A percentile compares a stretch with the other conserved stretches of the same genome.
These are phyloP conservation scores for Hygrophoropsis aurantiaca DNA, from an alignment of 768 basidiomycete species.

Conservation along the genomic window DNA sequence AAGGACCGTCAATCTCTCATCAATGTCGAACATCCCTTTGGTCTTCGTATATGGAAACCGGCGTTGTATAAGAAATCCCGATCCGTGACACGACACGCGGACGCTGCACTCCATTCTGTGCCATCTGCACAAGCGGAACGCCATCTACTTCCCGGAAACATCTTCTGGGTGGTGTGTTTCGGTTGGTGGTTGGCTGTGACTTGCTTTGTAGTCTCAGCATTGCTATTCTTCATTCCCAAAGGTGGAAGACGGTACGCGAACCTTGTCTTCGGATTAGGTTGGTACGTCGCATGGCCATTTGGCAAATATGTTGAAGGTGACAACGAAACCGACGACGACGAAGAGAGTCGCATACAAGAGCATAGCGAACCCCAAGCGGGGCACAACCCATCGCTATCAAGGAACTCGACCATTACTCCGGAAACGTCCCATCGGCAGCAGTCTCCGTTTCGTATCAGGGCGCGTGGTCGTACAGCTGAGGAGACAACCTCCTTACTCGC, in stretches of 20 bases:
- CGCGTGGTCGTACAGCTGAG: conserved; percentile 17
- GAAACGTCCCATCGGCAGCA: conserved; percentile 22
- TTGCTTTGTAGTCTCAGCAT: conserved; percentile 64
- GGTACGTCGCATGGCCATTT: conserved; percentile 98
- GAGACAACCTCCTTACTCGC: conserved; percentile 52
- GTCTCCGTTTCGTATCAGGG: conserved; percentile 5
- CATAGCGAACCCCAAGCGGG: conserved; percentile 20
- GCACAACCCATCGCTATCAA: conserved; percentile 39
- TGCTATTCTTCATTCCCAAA: conserved; percentile 72
- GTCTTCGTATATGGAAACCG: conserved; percentile 99
- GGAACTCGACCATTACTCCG: conserved; percentile 45
- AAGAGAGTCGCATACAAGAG: conserved; percentile 39
- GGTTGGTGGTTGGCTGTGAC: conserved; percentile 89
- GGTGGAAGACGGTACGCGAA: conserved; percentile 84
- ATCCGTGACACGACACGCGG: conserved; percentile 94
- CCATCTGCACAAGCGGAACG: conserved; percentile 93
- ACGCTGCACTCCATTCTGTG: conserved; percentile 87
- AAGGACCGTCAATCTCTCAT: conserved; percentile 97
- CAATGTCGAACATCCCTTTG: conserved; percentile 98
- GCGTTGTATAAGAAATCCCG: conserved; percentile 97
- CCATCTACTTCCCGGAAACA: conserved; percentile 90
- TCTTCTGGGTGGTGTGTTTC: conserved; percentile 87
- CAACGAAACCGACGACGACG: conserved; percentile 40
- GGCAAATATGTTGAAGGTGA: conserved; percentile 97
- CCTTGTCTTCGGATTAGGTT: conserved; percentile 89